Base-by-base conservation (phyloP, 768 basidiomycete genomes). In the Podaxis sp. region DNA sequence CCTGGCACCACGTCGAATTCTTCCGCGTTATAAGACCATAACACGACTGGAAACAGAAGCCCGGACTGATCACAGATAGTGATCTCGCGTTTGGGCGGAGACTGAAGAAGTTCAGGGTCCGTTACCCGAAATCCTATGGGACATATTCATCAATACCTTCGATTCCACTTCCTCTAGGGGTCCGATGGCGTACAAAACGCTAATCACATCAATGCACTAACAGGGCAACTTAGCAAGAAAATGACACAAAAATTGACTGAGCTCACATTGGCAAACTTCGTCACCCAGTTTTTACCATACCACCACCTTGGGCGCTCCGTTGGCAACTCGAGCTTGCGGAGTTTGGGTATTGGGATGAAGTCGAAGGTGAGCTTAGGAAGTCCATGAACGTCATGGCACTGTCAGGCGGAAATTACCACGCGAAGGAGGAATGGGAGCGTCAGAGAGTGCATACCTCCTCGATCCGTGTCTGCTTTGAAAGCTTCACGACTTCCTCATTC, bases 1-100 rank as follows among this genome's bases (percentile, higher is more conserved):
- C 51, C 51, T 52, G 2, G 36, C 10, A 10, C 4, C n/a, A 48
- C 50, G 10, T 7, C 36, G 17, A 60, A 60, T 26, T 60, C 59
- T 44, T 52, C 38, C 3, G 59, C 59, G 36, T 41, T 24, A 12
- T 53, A n/a, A 2, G 59, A 15, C 59, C 59, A 60, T 41, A 60
- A 24, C 2, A 41, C 13, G 2, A 41, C 51, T 40, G 37, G 10
- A 4, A 53, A 15, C 3, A 11, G 4, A 3, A 17, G 12, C 24
- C 22, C 51, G 11, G 50, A 37, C 37, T 53, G 24, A 30, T 60
- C 59, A 22, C 15, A 24, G 30, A 60, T 60, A 4, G 13, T 40
- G 13, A 60, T 30, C 11, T 40, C 10, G 1, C 59, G 59, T 41
- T 28, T 52, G 37, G 41, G 26, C 49, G 28, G 37, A 53, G 4